phyloP scores from a whole-genome alignment of 306 rosid genomes.

The Prunus davidiana region DNA sequence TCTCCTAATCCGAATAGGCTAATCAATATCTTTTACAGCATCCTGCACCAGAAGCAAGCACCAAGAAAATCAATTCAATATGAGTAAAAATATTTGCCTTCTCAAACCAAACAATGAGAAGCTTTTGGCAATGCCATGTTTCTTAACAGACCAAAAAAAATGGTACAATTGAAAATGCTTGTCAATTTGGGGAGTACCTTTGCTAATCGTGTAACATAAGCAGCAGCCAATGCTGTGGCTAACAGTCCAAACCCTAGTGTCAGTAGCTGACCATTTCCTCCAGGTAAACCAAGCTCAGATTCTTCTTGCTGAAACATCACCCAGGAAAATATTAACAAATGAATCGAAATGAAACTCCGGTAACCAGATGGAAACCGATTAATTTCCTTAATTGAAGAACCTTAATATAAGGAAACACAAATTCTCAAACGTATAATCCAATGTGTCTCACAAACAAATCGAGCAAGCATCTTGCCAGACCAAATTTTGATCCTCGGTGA shows the following conservation, averaged over 20 bases:
- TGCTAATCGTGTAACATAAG: constrained; percentile 84
- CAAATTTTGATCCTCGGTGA: neutral
- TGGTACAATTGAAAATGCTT: neutral
- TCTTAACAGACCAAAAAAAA: neutral
- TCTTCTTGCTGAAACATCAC: constrained; percentile 83
- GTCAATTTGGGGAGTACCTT: constrained; percentile 46
- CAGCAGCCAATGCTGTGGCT: constrained; percentile 80
- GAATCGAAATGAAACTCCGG: neutral
- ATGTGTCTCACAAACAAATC: neutral
- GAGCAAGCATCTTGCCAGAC: neutral
- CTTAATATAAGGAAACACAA: neutral
- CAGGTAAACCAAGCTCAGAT: constrained; percentile 52
- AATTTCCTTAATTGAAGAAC: neutral
- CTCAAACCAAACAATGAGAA: neutral
- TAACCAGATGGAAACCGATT: neutral
- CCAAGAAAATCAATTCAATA: neutral
- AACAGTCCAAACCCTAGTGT: constrained; percentile 85
- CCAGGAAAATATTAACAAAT: neutral
- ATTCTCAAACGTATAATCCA: neutral
- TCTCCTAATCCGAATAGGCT: constrained; percentile 2
- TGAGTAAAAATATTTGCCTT: neutral
- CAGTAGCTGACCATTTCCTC: constrained; percentile 77
- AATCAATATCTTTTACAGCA: constrained; percentile 49
- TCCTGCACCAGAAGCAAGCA: constrained; percentile 33
- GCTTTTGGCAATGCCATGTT: neutral